These are phyloP conservation scores for Ceratobasidium sp. DNA, from an alignment of 1,284 basidiomycete genomes.

Conservation along the genomic window DNA sequence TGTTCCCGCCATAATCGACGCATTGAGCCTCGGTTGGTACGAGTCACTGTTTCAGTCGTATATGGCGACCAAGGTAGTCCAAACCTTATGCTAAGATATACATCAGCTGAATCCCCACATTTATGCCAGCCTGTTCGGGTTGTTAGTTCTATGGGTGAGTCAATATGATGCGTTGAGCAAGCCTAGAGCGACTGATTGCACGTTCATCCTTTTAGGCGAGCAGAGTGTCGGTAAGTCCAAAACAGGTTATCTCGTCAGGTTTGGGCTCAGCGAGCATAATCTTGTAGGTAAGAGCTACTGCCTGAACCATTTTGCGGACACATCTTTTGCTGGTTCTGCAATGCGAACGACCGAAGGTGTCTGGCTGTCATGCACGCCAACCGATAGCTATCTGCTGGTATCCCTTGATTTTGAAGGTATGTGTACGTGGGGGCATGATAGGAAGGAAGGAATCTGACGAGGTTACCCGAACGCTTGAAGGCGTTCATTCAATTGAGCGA, in stretches of 20 bases:
- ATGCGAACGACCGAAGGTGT: conserved; percentile 69
- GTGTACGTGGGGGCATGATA: not conserved
- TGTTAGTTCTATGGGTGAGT: conserved; percentile 73
- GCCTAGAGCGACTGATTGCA: too few species aligned
- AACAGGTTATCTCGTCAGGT: not conserved
- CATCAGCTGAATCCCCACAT: not conserved
- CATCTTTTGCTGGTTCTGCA: conserved; percentile 75
- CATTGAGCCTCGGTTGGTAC: conserved; percentile 73
- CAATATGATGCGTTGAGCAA: not conserved
- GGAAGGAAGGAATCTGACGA: not conserved
- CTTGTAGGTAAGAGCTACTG: conserved; percentile 59
- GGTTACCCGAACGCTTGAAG: conserved; percentile 54
- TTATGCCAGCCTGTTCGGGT: conserved; percentile 66
- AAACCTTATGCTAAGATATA: not conserved
- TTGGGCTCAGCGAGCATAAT: not conserved
- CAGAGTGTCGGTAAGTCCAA: conserved; percentile 71
- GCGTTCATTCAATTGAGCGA: conserved; percentile 73
- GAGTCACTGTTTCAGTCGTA: conserved; percentile 75
- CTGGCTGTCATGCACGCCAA: conserved; percentile 68
- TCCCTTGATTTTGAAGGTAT: conserved; percentile 74
- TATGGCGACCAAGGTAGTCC: conserved; percentile 66
- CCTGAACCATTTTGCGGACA: conserved; percentile 73
- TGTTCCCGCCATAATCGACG: conserved; percentile 68
- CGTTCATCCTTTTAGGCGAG: conserved; percentile 58
- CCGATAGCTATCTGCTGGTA: conserved; percentile 67